Conservation (phyloP, 352 stramenopile species). For the Phytopythium delawarense region DNA sequence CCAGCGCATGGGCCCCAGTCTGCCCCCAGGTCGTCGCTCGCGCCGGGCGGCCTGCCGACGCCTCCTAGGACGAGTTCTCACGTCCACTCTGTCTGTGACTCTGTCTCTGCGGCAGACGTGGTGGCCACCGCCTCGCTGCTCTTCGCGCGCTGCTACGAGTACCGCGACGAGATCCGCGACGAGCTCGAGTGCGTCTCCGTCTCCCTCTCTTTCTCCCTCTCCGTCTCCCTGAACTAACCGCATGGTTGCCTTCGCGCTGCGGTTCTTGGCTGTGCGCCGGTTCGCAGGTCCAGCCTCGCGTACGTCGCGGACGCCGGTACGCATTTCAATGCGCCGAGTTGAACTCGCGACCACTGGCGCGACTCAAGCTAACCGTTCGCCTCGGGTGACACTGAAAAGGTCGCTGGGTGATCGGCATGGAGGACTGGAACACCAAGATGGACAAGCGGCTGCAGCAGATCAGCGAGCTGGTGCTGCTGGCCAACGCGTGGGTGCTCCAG, state of each 20-base stretch:
- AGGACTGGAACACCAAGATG: conserved; percentile 88
- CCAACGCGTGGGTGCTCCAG: conserved; percentile 41
- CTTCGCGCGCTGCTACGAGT: conserved; percentile 79
- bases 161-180: conserved; percentile 76
- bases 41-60: background rate
- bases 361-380: background rate
- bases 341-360: background rate
- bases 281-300: conserved; percentile 48
- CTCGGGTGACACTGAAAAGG: conserved; percentile 12
- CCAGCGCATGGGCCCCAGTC: conserved; percentile 53
- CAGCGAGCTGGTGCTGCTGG: conserved; percentile 74
- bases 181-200: conserved; percentile 60
- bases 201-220: background rate
- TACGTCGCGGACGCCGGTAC: conserved; percentile 60
- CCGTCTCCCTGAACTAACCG: background rate
- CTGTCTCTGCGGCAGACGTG: conserved; percentile 32
- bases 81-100: background rate
- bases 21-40: conserved; percentile 38
- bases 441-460: conserved; percentile 78
- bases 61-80: background rate
- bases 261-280: conserved; percentile 4
- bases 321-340: background rate
- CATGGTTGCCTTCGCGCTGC: conserved; percentile 4
- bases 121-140: conserved; percentile 45
- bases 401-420: conserved; percentile 78